Percentiles rank a stretch among this genome's conserved stretches.
Conservation (phyloP, 78 protist genomes). For the Dictyostelium purpureum region DNA sequence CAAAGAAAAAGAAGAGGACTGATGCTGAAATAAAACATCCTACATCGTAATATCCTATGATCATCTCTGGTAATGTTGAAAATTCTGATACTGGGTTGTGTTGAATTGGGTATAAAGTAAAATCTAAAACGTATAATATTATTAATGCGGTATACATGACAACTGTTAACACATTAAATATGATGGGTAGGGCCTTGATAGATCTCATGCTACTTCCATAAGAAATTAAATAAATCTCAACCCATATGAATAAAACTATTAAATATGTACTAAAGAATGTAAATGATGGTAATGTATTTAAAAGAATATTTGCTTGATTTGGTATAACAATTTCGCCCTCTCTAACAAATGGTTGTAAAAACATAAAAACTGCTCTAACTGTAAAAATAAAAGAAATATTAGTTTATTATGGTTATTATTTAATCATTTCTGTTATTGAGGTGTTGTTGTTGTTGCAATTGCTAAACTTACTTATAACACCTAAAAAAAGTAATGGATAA, state of each 20-base stretch:
- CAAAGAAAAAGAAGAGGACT: not conserved
- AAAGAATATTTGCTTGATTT: conserved; percentile 36
- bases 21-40: conserved; percentile 1
- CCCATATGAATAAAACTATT: conserved; percentile 60
- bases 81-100: not conserved
- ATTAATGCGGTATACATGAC: conserved; percentile 14
- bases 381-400: not conserved
- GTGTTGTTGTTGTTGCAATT: not conserved
- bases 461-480: conserved; percentile 30
- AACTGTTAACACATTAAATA: not conserved
- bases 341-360: conserved; percentile 50
- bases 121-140: conserved; percentile 29
- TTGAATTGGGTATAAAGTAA: conserved; percentile 4
- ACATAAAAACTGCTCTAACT: conserved; percentile 62
- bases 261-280: conserved; percentile 27
- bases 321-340: conserved; percentile 11
- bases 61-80: not conserved
- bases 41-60: conserved; percentile 40
- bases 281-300: conserved; percentile 58
- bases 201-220: not conserved
- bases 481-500: conserved; percentile 41
- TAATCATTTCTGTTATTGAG: not conserved
- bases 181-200: conserved; percentile 5
- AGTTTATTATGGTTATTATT: not conserved
- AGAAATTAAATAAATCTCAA: conserved; percentile 40